phyloP scores from a whole-genome alignment of 352 stramenopile species.

The Phytophthora citricola region DNA sequence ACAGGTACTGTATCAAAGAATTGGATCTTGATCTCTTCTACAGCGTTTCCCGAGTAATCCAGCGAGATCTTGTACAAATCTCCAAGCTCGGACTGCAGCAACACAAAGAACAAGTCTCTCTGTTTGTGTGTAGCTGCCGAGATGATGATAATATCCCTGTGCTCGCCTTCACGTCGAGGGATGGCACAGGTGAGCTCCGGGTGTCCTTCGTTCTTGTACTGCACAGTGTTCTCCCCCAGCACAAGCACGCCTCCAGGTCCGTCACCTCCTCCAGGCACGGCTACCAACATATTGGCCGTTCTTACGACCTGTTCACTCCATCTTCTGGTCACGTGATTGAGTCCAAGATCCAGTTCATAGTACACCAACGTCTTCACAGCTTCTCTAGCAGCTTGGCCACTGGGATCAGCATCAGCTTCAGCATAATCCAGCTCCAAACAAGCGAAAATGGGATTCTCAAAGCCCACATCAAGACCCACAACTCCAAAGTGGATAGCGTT shows the following conservation, averaged over 20 bases:
- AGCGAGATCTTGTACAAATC: constrained; percentile 99
- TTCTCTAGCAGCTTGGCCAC: constrained; percentile 57
- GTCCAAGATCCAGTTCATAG: constrained; percentile 99
- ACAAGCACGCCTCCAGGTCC: constrained; percentile 96
- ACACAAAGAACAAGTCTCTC: constrained; percentile 96
- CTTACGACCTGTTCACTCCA: constrained; percentile 91
- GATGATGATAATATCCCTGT: constrained; percentile 93
- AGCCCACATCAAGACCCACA: constrained; percentile 97
- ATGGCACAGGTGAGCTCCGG: constrained; percentile 76
- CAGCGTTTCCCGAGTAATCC: constrained; percentile 80
- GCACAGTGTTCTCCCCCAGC: constrained; percentile 95
- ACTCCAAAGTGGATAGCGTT: constrained; percentile 95
- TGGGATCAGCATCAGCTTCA: constrained; percentile 86
- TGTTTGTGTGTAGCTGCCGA: constrained; percentile 94
- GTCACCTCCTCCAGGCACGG: constrained; percentile 84
- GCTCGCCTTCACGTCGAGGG: constrained; percentile 77
- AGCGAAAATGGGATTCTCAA: constrained; percentile 99
- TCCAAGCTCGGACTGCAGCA: constrained; percentile 98
- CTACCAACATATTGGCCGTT: constrained; percentile 95
- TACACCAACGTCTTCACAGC: constrained; percentile 97
- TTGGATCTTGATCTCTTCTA: constrained; percentile 89
- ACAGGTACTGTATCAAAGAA: constrained; percentile 98
- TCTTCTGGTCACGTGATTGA: constrained; percentile 99
- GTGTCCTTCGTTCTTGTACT: constrained; percentile 97
- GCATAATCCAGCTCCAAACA: constrained; percentile 96